Base-by-base conservation (phyloP, 495 filamentous ascomycete genomes). In the Trichoderma virens region DNA sequence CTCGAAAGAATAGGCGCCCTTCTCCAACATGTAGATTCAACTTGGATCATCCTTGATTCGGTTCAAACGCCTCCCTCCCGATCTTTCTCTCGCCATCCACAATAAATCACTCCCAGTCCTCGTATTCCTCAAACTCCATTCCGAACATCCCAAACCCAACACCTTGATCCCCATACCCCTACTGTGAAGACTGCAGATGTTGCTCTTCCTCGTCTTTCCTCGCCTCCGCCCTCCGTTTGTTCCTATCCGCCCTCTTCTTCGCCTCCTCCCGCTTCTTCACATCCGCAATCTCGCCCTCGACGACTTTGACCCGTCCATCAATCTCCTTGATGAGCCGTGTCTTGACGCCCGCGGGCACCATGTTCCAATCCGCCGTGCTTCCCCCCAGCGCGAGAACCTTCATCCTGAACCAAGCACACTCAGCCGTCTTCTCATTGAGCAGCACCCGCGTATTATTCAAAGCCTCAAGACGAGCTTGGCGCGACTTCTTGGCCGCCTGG, bases 401-500 rank as follows among this genome's bases (percentile, higher is more conserved):
- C 34, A 62, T 38, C 34, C 61, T 20, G n/a, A 62, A 30, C 61
- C 61, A 62, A 38, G 20, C n/a, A 28, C 61, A 62, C 23, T 62
- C 61, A 38, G 61, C 61, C 61, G 61, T 30, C 61, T 62, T 62
- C 2, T 30, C 39, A 5, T 62, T 43, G 61, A 62, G 61, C n/a
- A 62, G 35, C n/a, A n/a, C 38, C 7, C 61, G 61, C n/a, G 61
- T 62, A n/a, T 43, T 38, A 5, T 28, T 25, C 4, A 62, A 38
- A 3, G 61, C 35, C 35, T 62, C 61, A 38, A 62, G 32, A 7
- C 61, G 61, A 9, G 61, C 39, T 20, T 62, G 34, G 8, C 61
- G 61, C 34, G 34, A 41, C 61, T 62, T 62, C 38, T 62, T 62
- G 61, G 61, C 61, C 28, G 61, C 61, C 38, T 41, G 32, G 38